phyloP scores from a whole-genome alignment of 1,139 yeast genomes.

The Magnusiomyces starmeri region DNA sequence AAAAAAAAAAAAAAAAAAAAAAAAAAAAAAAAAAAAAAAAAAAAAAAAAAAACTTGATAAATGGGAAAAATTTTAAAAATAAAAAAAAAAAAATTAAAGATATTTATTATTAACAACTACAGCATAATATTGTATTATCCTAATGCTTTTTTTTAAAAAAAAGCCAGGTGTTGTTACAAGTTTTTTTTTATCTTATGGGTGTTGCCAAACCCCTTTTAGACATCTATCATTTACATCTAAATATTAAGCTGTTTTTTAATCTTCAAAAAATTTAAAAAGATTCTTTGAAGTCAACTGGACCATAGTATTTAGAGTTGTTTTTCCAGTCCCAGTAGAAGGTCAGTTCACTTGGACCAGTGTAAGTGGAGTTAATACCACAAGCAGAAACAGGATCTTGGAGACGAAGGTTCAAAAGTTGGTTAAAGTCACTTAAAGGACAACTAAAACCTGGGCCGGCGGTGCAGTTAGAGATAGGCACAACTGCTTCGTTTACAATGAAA shows the following conservation, averaged over 20 bases:
- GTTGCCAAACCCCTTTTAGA: too few relatives aligned
- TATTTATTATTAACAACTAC: too few relatives aligned
- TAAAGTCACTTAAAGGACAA: constrained; percentile 42
- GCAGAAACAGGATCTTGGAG: constrained; percentile 4
- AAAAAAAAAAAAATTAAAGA: too few relatives aligned
- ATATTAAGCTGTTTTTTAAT: neutral
- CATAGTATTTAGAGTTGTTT: constrained; percentile 8
- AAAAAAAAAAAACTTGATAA: too few relatives aligned
- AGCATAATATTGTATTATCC: too few relatives aligned
- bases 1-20: too few relatives aligned
- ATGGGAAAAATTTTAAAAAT: too few relatives aligned
- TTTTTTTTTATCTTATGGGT: too few relatives aligned
- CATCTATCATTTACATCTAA: neutral
- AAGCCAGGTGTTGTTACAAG: too few relatives aligned
- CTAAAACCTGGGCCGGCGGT: constrained; percentile 56
- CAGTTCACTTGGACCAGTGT: constrained; percentile 5
- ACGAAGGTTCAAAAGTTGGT: constrained; percentile 2
- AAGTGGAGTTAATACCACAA: constrained; percentile 9
- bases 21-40: too few relatives aligned
- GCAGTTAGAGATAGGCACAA: constrained; percentile 48
- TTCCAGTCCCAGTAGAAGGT: constrained; percentile 18
- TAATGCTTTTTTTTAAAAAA: too few relatives aligned
- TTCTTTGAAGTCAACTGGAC: neutral
- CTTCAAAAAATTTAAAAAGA: too few relatives aligned
- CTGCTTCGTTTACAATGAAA: constrained; percentile 52